Evolutionary conservation across 2,329 filamentous ascomycete species (phyloP).

Genomic region (Cytospora mali): DNA sequence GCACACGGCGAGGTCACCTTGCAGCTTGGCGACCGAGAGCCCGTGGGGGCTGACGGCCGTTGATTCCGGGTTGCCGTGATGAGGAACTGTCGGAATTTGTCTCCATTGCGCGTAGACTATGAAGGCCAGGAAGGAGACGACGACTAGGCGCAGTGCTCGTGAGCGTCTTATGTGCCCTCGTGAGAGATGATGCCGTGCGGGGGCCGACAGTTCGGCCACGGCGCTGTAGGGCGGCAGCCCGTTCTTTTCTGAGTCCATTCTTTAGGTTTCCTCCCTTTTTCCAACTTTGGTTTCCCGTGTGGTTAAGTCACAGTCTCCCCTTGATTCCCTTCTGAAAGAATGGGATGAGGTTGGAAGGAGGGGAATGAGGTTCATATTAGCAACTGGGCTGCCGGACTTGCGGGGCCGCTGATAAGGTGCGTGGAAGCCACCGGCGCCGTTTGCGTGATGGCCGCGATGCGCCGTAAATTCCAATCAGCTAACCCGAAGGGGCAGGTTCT

Average conservation of each 20-base stretch:
- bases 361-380: not conserved
- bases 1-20: conserved; percentile 58
- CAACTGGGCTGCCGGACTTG: not conserved
- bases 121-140: conserved; percentile 52
- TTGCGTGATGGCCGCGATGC: not conserved
- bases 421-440: not conserved
- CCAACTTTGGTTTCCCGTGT: not conserved
- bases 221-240: conserved; percentile 50
- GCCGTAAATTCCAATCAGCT: not conserved
- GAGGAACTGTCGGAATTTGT: conserved; percentile 36
- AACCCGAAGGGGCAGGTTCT: not conserved
- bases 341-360: not conserved
- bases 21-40: conserved; percentile 56
- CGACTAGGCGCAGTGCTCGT: conserved; percentile 47
- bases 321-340: not conserved
- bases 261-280: conserved; percentile 1
- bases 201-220: conserved; percentile 35
- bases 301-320: not conserved
- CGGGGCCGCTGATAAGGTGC: not conserved
- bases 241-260: conserved; percentile 42
- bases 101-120: conserved; percentile 49
- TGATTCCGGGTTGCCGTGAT: not conserved
- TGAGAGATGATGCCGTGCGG: conserved; percentile 28
- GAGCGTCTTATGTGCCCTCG: conserved; percentile 45
- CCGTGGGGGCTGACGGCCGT: conserved; percentile 31